Conservation (phyloP, 148 eudicot genomes). For the Agrostemma githago region DNA sequence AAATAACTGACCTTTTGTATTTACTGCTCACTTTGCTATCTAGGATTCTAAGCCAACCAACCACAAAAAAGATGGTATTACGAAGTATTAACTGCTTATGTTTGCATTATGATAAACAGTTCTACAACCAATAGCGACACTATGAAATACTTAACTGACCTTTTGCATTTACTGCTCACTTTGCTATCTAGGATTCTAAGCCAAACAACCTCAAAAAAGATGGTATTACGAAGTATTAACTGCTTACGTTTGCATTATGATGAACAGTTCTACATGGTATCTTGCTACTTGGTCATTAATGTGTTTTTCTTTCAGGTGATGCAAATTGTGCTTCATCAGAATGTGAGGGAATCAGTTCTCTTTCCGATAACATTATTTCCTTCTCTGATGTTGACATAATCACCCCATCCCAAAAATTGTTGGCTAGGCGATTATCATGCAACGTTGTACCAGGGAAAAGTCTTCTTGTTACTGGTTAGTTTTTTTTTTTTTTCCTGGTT, state of each 20-base stretch:
- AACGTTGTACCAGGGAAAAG: constrained; percentile 70
- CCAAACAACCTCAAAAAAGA: background rate
- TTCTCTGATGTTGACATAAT: constrained; percentile 82
- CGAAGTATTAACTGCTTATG: background rate
- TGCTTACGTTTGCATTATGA: background rate
- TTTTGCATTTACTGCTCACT: too few relatives aligned
- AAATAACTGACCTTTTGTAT: background rate
- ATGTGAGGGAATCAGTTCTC: constrained; percentile 28
- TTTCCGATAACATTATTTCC: constrained; percentile 47
- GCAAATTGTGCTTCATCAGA: constrained; percentile 29
- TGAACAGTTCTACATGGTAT: constrained; percentile 9
- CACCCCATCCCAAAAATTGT: constrained; percentile 72
- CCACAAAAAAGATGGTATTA: background rate
- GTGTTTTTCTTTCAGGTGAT: constrained; percentile 38
- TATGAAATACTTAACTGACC: background rate
- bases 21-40: too few relatives aligned
- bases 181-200: too few relatives aligned
- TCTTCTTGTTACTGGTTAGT: constrained; percentile 93
- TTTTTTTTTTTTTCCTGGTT: constrained; percentile 13
- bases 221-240: background rate
- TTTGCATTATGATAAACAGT: constrained; percentile 5
- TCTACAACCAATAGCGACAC: background rate
- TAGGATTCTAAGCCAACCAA: too few relatives aligned
- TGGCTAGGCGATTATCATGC: constrained; percentile 73
- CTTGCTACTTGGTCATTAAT: background rate